Conservation (phyloP, 1,284 basidiomycete species). For the Austropuccinia psidii region DNA sequence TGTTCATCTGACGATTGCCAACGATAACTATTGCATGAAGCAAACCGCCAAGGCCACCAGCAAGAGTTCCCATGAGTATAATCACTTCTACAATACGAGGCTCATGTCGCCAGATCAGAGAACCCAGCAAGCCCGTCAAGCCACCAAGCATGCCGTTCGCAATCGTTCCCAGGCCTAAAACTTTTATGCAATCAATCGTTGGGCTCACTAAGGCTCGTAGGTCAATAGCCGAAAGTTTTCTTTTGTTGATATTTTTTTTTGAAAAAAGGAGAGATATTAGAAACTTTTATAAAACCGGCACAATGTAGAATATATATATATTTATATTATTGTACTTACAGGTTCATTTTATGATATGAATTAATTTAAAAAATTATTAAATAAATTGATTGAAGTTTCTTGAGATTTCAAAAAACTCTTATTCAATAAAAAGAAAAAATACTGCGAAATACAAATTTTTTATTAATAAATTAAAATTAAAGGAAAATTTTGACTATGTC, state of each 20-base stretch:
- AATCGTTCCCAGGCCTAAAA: slow-evolving; percentile 12
- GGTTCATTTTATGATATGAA: too few relatives aligned
- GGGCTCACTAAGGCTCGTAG: background rate
- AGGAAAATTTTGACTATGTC: too few relatives aligned
- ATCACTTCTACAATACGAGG: background rate
- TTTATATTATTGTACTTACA: background rate
- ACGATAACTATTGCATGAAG: slow-evolving; percentile 27
- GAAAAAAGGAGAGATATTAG: background rate
- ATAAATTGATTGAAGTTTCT: too few relatives aligned
- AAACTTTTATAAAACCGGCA: background rate
- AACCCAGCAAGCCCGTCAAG: slow-evolving; percentile 29
- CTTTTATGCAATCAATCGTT: slow-evolving; percentile 17
- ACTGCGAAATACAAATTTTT: too few relatives aligned
- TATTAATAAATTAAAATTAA: too few relatives aligned
- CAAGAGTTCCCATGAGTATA: slow-evolving; percentile 5
- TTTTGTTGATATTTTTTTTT: background rate
- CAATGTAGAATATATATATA: background rate
- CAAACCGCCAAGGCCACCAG: slow-evolving; percentile 20
- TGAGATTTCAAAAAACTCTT: too few relatives aligned
- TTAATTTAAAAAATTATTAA: too few relatives aligned
- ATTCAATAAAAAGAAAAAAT: too few relatives aligned
- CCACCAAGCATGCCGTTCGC: slow-evolving; percentile 23
- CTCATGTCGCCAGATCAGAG: slow-evolving; percentile 8
- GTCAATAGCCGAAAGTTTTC: too few relatives aligned
- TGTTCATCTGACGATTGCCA: background rate